Base-by-base conservation (phyloP, 495 filamentous ascomycete species). In the Aspergillus avenaceus region DNA sequence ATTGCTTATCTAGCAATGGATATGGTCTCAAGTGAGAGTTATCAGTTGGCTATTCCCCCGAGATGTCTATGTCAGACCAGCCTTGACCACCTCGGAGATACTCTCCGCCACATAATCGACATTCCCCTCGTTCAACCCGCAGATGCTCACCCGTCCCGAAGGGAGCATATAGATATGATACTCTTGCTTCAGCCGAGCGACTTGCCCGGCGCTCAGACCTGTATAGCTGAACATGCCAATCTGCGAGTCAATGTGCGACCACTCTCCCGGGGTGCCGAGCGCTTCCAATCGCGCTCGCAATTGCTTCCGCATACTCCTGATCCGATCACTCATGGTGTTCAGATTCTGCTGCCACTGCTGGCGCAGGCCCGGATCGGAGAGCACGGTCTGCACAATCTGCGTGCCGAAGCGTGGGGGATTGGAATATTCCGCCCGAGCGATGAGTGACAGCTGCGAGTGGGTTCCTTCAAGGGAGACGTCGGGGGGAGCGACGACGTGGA, bases 141-240 rank as follows among this genome's bases (percentile, higher is more conserved):
- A 49, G 6, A 54, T 38, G 18, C 40, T 38, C 1, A 26, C 44
- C 16, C 49, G 19, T 4, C 55, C 34, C n/a, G 7, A 21, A 28
- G 32, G 50, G 40, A 66, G 34, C 58, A 69, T 36, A 46, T 69
- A 69, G 26, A 66, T 42, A 49, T 66, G 63, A 37, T 59, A 57
- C 45, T 41, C 60, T 21, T 60, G 50, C 58, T 47, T 49, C 52
- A 65, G 49, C 31, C 24, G 12, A 3, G 19, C 5, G 25, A 64
- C 61, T 32, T 69, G 65, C 8, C 29, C 41, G 28, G 42, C 28
- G 0, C 47, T 42, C 12, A 69, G 52, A 8, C 66, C 61, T 6
- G 61, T 65, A 26, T 61, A 66, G 16, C 52, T 63, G 28, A 74
- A 72, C 70, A 73, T 71, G 7, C 71, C 71, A 36, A 62, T 69